Evolutionary conservation across 257 asterid species (phyloP), one percentile per base, ranked within the genome.

Genomic region (Echium plantagineum): DNA sequence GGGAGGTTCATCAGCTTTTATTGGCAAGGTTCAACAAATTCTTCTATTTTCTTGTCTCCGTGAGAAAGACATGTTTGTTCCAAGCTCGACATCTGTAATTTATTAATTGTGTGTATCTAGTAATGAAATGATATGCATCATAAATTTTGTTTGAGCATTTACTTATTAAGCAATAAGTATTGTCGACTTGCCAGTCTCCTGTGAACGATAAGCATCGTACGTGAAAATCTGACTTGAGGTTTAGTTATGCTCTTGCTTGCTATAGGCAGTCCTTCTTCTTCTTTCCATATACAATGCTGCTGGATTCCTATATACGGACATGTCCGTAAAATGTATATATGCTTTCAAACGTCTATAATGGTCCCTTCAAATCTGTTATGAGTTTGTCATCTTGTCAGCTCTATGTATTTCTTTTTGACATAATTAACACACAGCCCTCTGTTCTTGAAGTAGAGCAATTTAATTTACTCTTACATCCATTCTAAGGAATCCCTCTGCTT

Each of bases 1-100:
- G 54, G 98, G 98, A 55, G 96, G 96, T 58, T 77, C 91, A 47
- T 66, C 98, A n/a, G 94, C 98, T 77, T 80, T 90, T 69, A 72
- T 90, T 46, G 98, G 98, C 31, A 90, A 90, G 95, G 96, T 87
- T 58, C 57, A 58, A 54, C 55, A 31, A 21, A 62, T 7, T 66
- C 48, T 58, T 51, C 61, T 17, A n/a, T 21, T 18, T 53, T 1
- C 26, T n/a, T 21, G 24, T 9, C 57, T 19, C 57, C 56, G 5
- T 19, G 56, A n/a, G 22, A 19, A 16, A 19, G 46, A 35, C 46
- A 35, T 35, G 46, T 35, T 35, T 35, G 13, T 8, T 35, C 13
- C 46, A 35, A 35, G 46, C 46, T 35, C 46, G 13, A 35, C 13
- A 35, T 35, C 46, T 35, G 46, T 35, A 35, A 7, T 35, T 35